Base-by-base conservation (phyloP, 108 stramenopile genomes). In the Cylindrotheca closterium region DNA sequence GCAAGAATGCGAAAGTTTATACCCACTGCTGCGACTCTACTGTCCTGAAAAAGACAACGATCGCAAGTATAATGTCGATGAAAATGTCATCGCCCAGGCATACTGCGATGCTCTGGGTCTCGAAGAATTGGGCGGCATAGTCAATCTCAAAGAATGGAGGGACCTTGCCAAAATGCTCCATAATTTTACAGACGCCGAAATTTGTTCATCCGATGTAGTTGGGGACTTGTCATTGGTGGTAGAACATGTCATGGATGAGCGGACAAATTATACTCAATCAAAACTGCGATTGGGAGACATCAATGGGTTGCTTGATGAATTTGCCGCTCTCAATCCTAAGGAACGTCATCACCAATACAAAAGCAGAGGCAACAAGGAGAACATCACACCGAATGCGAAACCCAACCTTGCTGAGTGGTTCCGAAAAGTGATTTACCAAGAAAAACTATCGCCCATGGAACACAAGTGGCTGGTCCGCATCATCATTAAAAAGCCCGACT, bases 391-490 rank as follows among this genome's bases (percentile, higher is more conserved):
- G 1, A 23, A 22, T 24, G 23, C 51, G 24, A 15, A 28, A 8
- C 17, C 52, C 30, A 22, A 7, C 25, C 37, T 34, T 4, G 30
- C 52, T 7, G 34, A 54, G 15, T 73, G 72, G 72, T 26, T 73
- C 4, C 55, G 47, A 12, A 58, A 64, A 22, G 58, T 73, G 22
- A 73, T 66, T 48, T 37, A 30, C 51, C 42, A 59, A 8, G 62
- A 55, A 12, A 26, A 22, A 1, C 57, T 73, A 29, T 33, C 42
- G 63, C 84, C 93, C 0, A 49, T 82, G 55, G 93, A 94, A 60
- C 93, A 94, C 68, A 89, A 89, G 57, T 94, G 89, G 89, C 63
- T 91, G 42, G 85, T 87, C 0, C 70, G 89, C 3, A 83, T 94
- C 3, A 49, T 94, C 4, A 68, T 87, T 49, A 63, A 82, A 63